Conservation (phyloP, 352 stramenopile genomes). For the Aphanomyces stellatus region DNA sequence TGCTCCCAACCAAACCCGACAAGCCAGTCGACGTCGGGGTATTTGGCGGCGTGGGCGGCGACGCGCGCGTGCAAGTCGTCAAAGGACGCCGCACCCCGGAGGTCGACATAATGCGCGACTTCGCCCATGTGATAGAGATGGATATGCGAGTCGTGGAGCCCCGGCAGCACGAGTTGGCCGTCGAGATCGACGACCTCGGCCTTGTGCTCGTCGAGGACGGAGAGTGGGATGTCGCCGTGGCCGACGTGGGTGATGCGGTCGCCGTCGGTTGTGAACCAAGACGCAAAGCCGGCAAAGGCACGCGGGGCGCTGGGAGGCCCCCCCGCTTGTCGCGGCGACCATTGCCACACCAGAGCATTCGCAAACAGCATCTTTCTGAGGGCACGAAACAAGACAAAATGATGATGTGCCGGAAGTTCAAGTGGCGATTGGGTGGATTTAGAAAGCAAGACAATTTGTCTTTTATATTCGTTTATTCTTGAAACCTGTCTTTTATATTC, state of each 20-base stretch:
- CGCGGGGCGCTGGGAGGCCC: not conserved
- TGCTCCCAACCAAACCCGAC: constrained; percentile 84
- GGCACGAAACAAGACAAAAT: too few species aligned
- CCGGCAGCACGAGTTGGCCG: constrained; percentile 63
- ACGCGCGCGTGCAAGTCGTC: constrained; percentile 54
- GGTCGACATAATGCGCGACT: constrained; percentile 72
- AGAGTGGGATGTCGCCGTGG: not conserved
- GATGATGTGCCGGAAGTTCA: too few species aligned
- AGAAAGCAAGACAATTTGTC: not conserved
- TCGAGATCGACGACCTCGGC: constrained; percentile 33
- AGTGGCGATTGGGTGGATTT: not conserved
- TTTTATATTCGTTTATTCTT: too few species aligned
- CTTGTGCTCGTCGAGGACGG: not conserved
- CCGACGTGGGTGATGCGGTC: not conserved
- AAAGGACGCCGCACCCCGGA: constrained; percentile 63
- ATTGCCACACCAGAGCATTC: constrained; percentile 16
- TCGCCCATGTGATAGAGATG: constrained; percentile 81
- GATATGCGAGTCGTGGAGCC: constrained; percentile 84
- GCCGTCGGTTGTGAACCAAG: constrained; percentile 2
- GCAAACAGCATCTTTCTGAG: constrained; percentile 13
- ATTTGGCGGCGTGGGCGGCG: constrained; percentile 39
- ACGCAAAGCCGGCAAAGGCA: constrained; percentile 3
- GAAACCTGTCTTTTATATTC: too few species aligned
- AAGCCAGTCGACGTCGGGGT: constrained; percentile 67
- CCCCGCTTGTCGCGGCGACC: not conserved